Evolutionary conservation across 768 basidiomycete genomes (phyloP).

Genomic region (Lactarius vividus): DNA sequence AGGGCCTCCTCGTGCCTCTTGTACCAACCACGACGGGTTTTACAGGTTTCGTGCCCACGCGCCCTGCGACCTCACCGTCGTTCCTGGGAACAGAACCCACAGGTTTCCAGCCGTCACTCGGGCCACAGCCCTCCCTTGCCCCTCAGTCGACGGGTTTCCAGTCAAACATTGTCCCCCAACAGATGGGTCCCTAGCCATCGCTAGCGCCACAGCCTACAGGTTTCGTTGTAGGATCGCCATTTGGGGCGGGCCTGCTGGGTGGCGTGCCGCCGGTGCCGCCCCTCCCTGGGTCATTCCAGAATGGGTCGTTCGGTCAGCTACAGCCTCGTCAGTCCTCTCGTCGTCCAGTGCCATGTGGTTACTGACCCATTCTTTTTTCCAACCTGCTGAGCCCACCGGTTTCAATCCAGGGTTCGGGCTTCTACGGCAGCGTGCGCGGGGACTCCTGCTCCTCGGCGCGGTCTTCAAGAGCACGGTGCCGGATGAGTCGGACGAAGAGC

Average conservation of each 20-base stretch:
- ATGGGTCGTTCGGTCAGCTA: slow-evolving; percentile 32
- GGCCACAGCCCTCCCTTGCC: slow-evolving; percentile 28
- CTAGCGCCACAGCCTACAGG: slow-evolving; percentile 45
- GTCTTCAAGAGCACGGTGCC: slow-evolving; percentile 84
- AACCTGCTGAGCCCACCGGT: slow-evolving; percentile 46
- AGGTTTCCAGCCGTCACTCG: slow-evolving; percentile 22
- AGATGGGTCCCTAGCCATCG: slow-evolving; percentile 31
- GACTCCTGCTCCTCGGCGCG: slow-evolving; percentile 80
- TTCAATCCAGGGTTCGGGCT: slow-evolving; percentile 46
- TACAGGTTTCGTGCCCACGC: slow-evolving; percentile 79
- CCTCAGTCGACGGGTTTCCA: slow-evolving; percentile 10
- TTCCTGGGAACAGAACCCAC: slow-evolving; percentile 32
- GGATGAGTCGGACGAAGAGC: slow-evolving; percentile 90
- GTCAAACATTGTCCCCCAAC: slow-evolving; percentile 33
- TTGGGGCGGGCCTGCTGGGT: slow-evolving; percentile 28
- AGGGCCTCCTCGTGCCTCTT: slow-evolving; percentile 73
- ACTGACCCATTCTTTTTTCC: background rate
- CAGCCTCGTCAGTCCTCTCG: slow-evolving; percentile 40
- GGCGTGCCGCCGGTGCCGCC: slow-evolving; percentile 33
- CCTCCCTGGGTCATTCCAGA: slow-evolving; percentile 35
- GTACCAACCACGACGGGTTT: slow-evolving; percentile 85
- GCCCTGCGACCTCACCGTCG: slow-evolving; percentile 44
- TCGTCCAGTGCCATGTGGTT: background rate
- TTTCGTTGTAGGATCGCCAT: slow-evolving; percentile 31
- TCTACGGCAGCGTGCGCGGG: slow-evolving; percentile 58